Conservation (phyloP, 1,284 basidiomycete genomes). For the Microbotryum violaceum region DNA sequence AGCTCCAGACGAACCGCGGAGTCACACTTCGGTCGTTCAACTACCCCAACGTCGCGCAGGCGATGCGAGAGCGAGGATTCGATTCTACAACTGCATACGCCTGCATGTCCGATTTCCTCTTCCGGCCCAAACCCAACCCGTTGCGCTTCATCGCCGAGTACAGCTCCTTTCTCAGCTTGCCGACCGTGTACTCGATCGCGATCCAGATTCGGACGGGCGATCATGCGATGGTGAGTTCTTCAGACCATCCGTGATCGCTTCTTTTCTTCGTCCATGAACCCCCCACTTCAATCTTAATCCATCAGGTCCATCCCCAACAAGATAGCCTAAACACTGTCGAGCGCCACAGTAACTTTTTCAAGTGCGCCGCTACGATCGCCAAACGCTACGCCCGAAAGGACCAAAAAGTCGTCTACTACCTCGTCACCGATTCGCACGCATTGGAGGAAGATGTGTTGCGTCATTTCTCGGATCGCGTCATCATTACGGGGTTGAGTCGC, state of each 20-base stretch:
- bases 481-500: constrained; percentile 12
- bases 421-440: constrained; percentile 17
- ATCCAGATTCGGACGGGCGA: constrained; percentile 26
- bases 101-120: constrained; percentile 25
- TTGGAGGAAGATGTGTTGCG: constrained; percentile 17
- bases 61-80: constrained; percentile 11
- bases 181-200: constrained; percentile 12
- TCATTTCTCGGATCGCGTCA: constrained; percentile 11
- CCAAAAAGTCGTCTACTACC: constrained; percentile 21
- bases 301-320: neutral
- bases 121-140: constrained; percentile 22
- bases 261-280: neutral
- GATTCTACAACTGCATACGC: constrained; percentile 15
- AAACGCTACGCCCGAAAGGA: constrained; percentile 7
- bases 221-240: constrained; percentile 14
- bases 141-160: constrained; percentile 22
- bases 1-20: constrained; percentile 27
- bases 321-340: constrained; percentile 14
- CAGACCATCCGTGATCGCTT: constrained; percentile 12
- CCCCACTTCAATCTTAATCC: neutral
- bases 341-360: constrained; percentile 21
- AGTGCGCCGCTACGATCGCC: constrained; percentile 20
- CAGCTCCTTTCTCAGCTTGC: constrained; percentile 12
- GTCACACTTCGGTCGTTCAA: constrained; percentile 22
- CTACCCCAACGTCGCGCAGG: constrained; percentile 21